A percentile compares a stretch with the other conserved stretches of the same genome.
phyloP scores from a whole-genome alignment of 2,329 filamentous ascomycete species.

The Penicillium janthinellum region DNA sequence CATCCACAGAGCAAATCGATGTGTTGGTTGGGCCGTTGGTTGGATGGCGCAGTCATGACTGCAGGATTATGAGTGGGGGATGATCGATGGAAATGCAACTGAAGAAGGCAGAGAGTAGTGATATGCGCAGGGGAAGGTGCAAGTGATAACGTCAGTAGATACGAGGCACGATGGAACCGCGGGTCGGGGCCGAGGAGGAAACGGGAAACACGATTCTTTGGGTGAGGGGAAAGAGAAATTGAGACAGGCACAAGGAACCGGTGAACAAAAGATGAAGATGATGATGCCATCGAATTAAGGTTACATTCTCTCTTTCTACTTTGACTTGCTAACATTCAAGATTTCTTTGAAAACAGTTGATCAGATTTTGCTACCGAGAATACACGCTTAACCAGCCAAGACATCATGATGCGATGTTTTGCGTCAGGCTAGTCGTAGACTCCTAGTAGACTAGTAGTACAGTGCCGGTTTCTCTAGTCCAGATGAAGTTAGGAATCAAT shows the following conservation, averaged over 20 bases:
- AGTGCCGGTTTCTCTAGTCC: not conserved
- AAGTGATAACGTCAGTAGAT: not conserved
- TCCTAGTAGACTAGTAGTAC: not conserved
- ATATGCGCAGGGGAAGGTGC: not conserved
- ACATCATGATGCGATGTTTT: not conserved
- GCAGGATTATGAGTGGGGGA: not conserved
- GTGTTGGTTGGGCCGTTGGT: conserved; percentile 3
- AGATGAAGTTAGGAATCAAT: not conserved
- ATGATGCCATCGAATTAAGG: not conserved
- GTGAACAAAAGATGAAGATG: not conserved
- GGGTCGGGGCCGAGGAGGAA: not conserved
- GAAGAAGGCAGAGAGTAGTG: not conserved
- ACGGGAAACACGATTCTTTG: not conserved
- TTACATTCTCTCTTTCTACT: not conserved
- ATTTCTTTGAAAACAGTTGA: too few relatives aligned
- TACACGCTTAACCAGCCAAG: not conserved
- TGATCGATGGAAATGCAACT: not conserved
- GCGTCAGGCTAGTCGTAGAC: not conserved
- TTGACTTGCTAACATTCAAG: too few relatives aligned
- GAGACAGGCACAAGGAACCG: not conserved
- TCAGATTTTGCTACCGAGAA: too few relatives aligned
- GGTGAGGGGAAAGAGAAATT: not conserved
- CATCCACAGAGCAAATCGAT: conserved; percentile 51
- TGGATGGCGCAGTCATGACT: conserved; percentile 10
- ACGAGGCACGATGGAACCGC: not conserved